A percentile compares a stretch with the other conserved stretches of the same genome.
These are phyloP conservation scores for Diaporthe citri DNA, from an alignment of 2,329 filamentous ascomycete genomes.

Conservation along the genomic window DNA sequence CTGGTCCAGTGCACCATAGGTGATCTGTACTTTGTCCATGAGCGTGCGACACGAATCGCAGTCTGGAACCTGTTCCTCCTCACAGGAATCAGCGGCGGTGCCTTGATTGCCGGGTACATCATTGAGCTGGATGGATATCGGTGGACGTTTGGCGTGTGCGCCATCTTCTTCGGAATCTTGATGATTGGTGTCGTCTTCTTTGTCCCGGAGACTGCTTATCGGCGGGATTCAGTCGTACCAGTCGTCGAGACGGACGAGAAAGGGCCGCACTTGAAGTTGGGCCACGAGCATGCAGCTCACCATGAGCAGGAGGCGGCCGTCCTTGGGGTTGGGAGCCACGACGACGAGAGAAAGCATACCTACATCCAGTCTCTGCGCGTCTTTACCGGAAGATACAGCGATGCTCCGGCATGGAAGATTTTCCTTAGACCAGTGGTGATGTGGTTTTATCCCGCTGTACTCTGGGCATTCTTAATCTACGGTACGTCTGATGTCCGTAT, in stretches of 20 bases:
- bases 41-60: constrained; percentile 58
- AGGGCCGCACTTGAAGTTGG: constrained; percentile 40
- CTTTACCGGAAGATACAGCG: constrained; percentile 52
- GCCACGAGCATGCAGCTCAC: constrained; percentile 41
- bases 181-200: constrained; percentile 59
- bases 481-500: constrained; percentile 49
- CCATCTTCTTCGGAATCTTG: constrained; percentile 58
- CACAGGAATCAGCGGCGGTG: constrained; percentile 55
- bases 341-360: constrained; percentile 46
- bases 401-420: constrained; percentile 55
- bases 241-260: constrained; percentile 34
- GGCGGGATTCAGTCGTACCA: constrained; percentile 47
- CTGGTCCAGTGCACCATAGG: constrained; percentile 65
- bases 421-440: constrained; percentile 60
- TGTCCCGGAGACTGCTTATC: constrained; percentile 64
- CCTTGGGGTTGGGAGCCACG: constrained; percentile 41
- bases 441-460: constrained; percentile 63
- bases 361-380: constrained; percentile 51
- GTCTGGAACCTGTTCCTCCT: constrained; percentile 57
- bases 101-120: constrained; percentile 57
- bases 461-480: constrained; percentile 64
- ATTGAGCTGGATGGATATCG: constrained; percentile 56
- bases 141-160: constrained; percentile 62
- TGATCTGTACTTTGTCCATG: constrained; percentile 60
- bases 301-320: constrained; percentile 35